phyloP scores from a whole-genome alignment of 352 stramenopile genomes.

The Plasmopara halstedii region DNA sequence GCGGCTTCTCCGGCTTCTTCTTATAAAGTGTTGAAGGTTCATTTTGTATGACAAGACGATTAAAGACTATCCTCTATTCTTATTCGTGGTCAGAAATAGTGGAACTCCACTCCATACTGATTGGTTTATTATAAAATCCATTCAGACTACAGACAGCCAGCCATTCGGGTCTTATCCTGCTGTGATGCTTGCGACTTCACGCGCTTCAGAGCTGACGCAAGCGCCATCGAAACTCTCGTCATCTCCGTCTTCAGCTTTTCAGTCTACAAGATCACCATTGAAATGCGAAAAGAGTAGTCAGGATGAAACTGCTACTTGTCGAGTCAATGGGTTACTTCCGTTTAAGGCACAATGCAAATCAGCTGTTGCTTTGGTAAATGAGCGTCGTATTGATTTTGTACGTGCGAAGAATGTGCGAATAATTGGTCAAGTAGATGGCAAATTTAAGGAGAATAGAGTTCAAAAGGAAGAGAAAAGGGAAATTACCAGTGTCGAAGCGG shows the following conservation, averaged over 20 bases:
- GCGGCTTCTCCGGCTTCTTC: no score
- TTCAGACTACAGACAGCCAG: no score
- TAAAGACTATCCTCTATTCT: no score
- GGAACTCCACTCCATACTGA: no score
- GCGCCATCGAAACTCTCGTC: neutral
- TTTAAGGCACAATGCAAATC: slow-evolving; percentile 69
- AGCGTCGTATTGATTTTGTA: slow-evolving; percentile 79
- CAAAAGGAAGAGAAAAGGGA: slow-evolving; percentile 27
- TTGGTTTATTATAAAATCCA: no score
- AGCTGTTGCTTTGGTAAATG: slow-evolving; percentile 64
- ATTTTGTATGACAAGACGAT: no score
- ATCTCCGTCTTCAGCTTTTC: slow-evolving; percentile 5
- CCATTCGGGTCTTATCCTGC: slow-evolving; percentile 7
- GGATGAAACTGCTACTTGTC: slow-evolving; percentile 7
- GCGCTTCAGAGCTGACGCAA: slow-evolving; percentile 3
- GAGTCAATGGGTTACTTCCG: slow-evolving; percentile 14
- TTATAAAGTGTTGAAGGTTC: no score
- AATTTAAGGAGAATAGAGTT: slow-evolving; percentile 7
- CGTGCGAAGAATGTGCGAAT: slow-evolving; percentile 48
- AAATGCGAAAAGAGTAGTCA: slow-evolving; percentile 1
- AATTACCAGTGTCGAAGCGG: slow-evolving; percentile 32
- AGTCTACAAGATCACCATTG: slow-evolving; percentile 1
- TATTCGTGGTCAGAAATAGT: no score
- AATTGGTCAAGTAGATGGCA: slow-evolving; percentile 29
- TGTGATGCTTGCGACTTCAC: slow-evolving; percentile 21